These are phyloP conservation scores for Raffaelea albimanens DNA, from an alignment of 2,329 filamentous ascomycete species.

Conservation along the genomic window DNA sequence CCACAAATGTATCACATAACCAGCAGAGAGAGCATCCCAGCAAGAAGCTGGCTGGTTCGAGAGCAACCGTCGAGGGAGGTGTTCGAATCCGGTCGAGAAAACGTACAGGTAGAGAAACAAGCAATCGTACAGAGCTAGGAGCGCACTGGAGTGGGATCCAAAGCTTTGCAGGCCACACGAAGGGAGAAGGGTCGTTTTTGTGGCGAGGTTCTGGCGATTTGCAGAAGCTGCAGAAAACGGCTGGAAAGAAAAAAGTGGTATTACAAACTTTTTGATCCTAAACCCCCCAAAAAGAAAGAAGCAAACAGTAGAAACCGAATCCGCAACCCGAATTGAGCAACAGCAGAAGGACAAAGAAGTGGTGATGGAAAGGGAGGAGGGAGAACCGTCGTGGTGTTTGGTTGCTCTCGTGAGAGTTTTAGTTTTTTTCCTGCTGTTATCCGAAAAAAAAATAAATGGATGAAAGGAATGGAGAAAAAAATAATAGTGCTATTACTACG, in stretches of 20 bases:
- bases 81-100: too few relatives aligned
- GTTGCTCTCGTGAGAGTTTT: constrained; percentile 11
- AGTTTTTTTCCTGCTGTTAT: constrained; percentile 7
- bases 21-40: too few relatives aligned
- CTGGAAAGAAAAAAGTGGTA: neutral
- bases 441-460: constrained; percentile 1
- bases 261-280: constrained; percentile 6
- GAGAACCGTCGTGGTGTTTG: neutral
- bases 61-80: too few relatives aligned
- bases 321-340: constrained; percentile 3
- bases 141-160: neutral
- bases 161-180: neutral
- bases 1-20: neutral
- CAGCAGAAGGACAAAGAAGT: constrained; percentile 3
- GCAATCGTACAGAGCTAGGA: neutral
- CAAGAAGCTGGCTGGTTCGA: too few relatives aligned
- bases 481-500: constrained; percentile 2
- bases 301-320: neutral
- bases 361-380: neutral
- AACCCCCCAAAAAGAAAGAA: constrained; percentile 1
- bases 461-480: constrained; percentile 4
- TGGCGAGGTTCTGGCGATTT: neutral
- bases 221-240: neutral
- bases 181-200: too few relatives aligned
- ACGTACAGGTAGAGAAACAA: neutral